These are phyloP conservation scores for Saturnispora sanitii DNA, from an alignment of 805 yeast genomes.

Conservation along the genomic window DNA sequence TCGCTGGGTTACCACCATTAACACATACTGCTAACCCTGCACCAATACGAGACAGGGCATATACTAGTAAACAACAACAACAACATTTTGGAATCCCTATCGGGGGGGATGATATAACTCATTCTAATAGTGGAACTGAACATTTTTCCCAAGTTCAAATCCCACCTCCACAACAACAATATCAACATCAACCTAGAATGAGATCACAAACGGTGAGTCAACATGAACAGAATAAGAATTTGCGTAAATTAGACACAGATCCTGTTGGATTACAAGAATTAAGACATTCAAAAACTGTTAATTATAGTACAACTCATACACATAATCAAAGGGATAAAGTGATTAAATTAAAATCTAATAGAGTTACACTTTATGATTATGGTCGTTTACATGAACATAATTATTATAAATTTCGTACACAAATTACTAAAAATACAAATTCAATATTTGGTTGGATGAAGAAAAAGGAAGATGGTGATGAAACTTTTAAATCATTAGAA, in stretches of 20 bases:
- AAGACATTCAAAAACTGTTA: constrained; percentile 22
- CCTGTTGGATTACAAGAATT: constrained; percentile 8
- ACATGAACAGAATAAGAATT: too few species aligned
- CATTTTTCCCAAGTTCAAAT: background rate
- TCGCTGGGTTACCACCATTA: background rate
- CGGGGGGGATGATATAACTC: too few species aligned
- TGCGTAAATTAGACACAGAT: background rate
- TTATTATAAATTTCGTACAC: constrained; percentile 26
- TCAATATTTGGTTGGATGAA: constrained; percentile 27
- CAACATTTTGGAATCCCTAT: too few species aligned
- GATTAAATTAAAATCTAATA: constrained; percentile 22
- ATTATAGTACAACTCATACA: constrained; percentile 16
- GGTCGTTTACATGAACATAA: constrained; percentile 29
- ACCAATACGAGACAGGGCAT: constrained; percentile 15
- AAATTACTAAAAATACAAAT: constrained; percentile 21
- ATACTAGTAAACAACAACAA: too few species aligned
- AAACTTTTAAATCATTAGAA: constrained; percentile 22
- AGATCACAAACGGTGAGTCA: constrained; percentile 13
- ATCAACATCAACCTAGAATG: constrained; percentile 2
- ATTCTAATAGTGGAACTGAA: too few species aligned
- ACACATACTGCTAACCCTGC: constrained; percentile 1
- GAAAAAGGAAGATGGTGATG: constrained; percentile 25
- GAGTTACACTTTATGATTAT: constrained; percentile 23
- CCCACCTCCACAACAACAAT: background rate
- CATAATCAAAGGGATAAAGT: constrained; percentile 21